A percentile compares a stretch with the other conserved stretches of the same genome.
These are phyloP conservation scores for Clavaria fumosa DNA, from an alignment of 768 basidiomycete genomes.

Conservation along the genomic window DNA sequence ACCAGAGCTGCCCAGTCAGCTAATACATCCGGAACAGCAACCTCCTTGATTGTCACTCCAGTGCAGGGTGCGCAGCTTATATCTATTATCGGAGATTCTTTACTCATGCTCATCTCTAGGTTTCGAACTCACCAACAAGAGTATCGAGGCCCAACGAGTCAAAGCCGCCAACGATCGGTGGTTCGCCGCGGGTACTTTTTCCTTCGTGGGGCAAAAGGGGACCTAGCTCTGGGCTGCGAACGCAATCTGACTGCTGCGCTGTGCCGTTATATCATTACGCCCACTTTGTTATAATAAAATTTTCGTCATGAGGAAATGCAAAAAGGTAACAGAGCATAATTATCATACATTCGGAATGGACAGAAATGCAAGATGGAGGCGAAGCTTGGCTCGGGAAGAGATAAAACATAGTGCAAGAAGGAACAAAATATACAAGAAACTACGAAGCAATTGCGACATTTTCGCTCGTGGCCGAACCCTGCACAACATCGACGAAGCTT, in stretches of 20 bases:
- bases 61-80: constrained; percentile 56
- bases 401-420: constrained; percentile 6
- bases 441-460: constrained; percentile 36
- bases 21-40: constrained; percentile 66
- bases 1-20: constrained; percentile 51
- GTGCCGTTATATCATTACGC: no score
- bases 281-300: neutral
- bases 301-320: no score
- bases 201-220: constrained; percentile 50
- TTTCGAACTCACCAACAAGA: constrained; percentile 88
- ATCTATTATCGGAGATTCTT: neutral
- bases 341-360: no score
- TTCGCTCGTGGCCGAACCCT: constrained; percentile 36
- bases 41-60: constrained; percentile 87
- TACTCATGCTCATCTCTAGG: constrained; percentile 29
- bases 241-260: neutral
- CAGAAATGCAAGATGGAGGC: no score
- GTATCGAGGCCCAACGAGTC: constrained; percentile 71
- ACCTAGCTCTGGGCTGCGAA: constrained; percentile 9
- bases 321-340: neutral
- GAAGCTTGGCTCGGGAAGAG: no score
- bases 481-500: constrained; percentile 59
- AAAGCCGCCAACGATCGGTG: constrained; percentile 95
- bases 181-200: constrained; percentile 82
- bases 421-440: constrained; percentile 4